These are phyloP conservation scores for Cytospora leucostoma DNA, from an alignment of 2,329 filamentous ascomycete genomes.

Conservation along the genomic window DNA sequence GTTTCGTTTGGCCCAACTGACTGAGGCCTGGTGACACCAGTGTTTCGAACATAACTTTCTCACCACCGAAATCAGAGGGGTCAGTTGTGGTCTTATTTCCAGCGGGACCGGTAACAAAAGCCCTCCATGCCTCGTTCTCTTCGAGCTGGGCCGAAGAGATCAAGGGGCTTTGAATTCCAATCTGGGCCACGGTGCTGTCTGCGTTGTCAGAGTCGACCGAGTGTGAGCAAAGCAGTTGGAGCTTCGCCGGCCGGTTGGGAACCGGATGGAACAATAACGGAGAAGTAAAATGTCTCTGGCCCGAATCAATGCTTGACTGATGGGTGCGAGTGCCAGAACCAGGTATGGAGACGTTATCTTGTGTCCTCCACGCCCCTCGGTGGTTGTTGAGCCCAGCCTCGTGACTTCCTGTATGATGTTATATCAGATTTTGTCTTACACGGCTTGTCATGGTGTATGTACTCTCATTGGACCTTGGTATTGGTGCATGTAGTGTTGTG, in stretches of 20 bases:
- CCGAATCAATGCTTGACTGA: conserved; percentile 6
- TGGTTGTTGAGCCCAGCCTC: neutral
- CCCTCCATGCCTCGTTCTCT: conserved; percentile 34
- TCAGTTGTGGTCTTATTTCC: conserved; percentile 19
- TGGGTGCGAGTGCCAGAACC: neutral
- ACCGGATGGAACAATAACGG: conserved; percentile 30
- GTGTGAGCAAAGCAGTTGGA: conserved; percentile 14
- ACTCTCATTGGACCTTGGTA: neutral
- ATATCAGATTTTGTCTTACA: neutral
- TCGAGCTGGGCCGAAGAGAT: conserved; percentile 30
- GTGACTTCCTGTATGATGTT: neutral
- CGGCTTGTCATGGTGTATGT: neutral
- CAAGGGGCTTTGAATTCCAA: conserved; percentile 27
- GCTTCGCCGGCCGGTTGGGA: conserved; percentile 25
- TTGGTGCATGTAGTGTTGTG: no score
- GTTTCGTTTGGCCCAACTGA: conserved; percentile 4
- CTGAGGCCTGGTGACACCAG: conserved; percentile 23
- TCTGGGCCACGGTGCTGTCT: conserved; percentile 32
- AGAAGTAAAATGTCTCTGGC: conserved; percentile 10
- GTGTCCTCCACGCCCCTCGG: neutral
- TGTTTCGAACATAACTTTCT: neutral
- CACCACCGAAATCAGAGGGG: neutral
- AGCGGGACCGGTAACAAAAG: conserved; percentile 28
- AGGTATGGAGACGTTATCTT: neutral
- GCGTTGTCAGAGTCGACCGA: conserved; percentile 28